Base-by-base conservation (phyloP, 1,139 yeast genomes). In the Pichia norvegensis region DNA sequence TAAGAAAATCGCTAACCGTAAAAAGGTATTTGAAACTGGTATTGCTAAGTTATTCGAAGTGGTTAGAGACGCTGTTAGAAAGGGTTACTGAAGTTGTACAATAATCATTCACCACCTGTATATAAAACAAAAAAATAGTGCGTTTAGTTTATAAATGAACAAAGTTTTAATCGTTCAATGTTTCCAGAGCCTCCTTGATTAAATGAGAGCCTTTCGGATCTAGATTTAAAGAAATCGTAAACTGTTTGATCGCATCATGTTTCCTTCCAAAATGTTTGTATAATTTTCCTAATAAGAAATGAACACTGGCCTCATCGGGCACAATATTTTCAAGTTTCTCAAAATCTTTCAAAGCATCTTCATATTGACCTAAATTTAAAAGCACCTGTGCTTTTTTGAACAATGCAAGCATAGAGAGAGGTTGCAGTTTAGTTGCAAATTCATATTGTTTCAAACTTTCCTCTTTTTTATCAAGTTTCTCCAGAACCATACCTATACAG, bases 241-340 rank as follows among this genome's bases (percentile, higher is more conserved):
- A 86, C 57, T 87, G 95, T 55, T 79, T 78, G 39, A 92, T 78
- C 1, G 98, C 97, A 53, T 75, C 79, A 55, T 78, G 79, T 58
- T 80, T 82, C 54, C 85, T 80, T 33, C 83, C 81, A 54, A 83
- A 78, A 35, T 83, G 76, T 59, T 84, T 85, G 69, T 88, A 87
- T 50, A 90, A 71, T 61, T 88, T 90, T 19, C 97, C 98, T 43
- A 92, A 70, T 43, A 90, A 67, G 67, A 85, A 87, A 63, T 90
- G 97, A 23, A 92, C 95, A 46, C 88, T 81, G 0, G 97, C 95
- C 62, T 94, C 97, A 61, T 90, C 95, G 0, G 98, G 97, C 0
- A 95, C 96, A 51, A 85, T 63, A 44, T 76, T 76, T 53, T 76
- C 78, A 47, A 94, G 73, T 43, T 72, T 70, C 58, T 85, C 88